Evolutionary conservation across 805 yeast species (phyloP), one percentile per base, ranked within the genome.

Genomic region (Pichia nakasei): DNA sequence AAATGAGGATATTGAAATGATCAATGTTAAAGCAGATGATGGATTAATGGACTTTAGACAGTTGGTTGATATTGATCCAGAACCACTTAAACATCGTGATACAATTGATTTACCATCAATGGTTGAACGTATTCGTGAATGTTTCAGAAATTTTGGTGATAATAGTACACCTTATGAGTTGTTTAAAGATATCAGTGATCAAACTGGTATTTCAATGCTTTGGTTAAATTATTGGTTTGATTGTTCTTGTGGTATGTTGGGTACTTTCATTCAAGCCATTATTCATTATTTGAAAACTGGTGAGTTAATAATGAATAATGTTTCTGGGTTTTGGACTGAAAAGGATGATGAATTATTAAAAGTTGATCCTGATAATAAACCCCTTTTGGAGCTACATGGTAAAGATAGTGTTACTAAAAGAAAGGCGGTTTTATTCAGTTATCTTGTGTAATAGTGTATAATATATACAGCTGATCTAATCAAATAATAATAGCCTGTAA

Each of bases 171-270:
- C 62, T 0, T 52, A 49, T 38, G 63, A 57, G 9, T 49, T 61
- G 37, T 59, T 57, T 46, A 55, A 57, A 38, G 55, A 51, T 13
- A 46, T 60, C 42, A 51, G 55, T 43, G 61, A 58, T 39, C 53
- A 52, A 38, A 55, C 60, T 12, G 62, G 62, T 1, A 44, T 61
- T 21, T 57, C 60, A 5, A 41, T 56, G 51, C 53, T 58, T 37
- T 61, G 65, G 65, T 48, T 58, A 22, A 55, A 53, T 35, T 58
- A 58, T 39, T 61, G 65, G 65, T 61, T 57, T 51, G 63, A 59
- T 42, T 59, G 64, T 41, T 59, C 63, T 8, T 60, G 62, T 48
- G 64, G 65, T 38, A 58, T 58, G 49, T 52, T 60, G 31, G 59
- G 53, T 34, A 47, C 58, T 5, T 60, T 60, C 29, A 48, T 58